Conservation (phyloP, 192 early-diverging fungal species). For the Glomus cerebriforme region DNA sequence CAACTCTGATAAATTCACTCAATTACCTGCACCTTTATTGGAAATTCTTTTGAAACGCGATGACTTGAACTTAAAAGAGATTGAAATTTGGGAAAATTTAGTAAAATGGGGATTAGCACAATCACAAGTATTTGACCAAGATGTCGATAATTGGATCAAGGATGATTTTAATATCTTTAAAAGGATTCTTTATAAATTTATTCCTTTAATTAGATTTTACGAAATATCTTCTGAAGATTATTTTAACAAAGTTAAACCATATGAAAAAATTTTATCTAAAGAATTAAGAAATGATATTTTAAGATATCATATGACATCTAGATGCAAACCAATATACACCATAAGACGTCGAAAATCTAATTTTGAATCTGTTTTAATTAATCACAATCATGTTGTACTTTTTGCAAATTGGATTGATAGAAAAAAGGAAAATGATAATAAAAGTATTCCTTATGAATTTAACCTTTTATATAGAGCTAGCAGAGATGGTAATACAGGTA, state of each 20-base stretch:
- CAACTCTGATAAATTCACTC: too few relatives aligned
- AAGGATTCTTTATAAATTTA: not conserved
- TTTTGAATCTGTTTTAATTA: constrained; percentile 5
- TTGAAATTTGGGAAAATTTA: constrained; percentile 19
- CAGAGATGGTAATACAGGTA: too few relatives aligned
- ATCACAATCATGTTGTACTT: not conserved
- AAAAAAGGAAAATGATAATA: not conserved
- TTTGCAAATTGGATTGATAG: constrained; percentile 18
- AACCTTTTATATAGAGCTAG: too few relatives aligned
- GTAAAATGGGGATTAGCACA: constrained; percentile 21
- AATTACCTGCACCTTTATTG: too few relatives aligned
- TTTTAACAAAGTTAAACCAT: constrained; percentile 1
- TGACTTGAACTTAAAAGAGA: constrained; percentile 18
- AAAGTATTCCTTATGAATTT: not conserved
- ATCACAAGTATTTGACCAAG: not conserved
- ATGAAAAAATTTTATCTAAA: not conserved
- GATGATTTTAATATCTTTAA: not conserved
- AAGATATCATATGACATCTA: not conserved
- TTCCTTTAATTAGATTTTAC: constrained; percentile 19
- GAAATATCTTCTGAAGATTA: constrained; percentile 12
- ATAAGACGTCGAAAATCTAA: too few relatives aligned
- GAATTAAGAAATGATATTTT: not conserved
- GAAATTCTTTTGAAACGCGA: not conserved
- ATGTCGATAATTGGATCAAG: not conserved
- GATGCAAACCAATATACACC: not conserved